Percentiles rank a stretch among this genome's conserved stretches.
phyloP scores from a whole-genome alignment of 352 stramenopile genomes.

The Phytophthora pseudosyringae region DNA sequence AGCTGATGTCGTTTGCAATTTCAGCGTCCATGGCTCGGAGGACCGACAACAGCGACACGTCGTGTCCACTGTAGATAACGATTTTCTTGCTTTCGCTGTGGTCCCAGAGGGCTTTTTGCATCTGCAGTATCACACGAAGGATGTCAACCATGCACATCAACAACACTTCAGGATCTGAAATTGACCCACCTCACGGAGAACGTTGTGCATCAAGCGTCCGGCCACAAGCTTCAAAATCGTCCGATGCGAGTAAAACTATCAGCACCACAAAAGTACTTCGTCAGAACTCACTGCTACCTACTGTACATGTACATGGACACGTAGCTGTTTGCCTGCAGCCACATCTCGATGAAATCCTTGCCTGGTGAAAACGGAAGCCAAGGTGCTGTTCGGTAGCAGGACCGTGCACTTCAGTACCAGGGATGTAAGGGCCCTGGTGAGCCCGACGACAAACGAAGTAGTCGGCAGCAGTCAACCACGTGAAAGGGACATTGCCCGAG shows the following conservation, averaged over 20 bases:
- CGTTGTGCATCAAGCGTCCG: conserved; percentile 64
- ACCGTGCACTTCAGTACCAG: conserved; percentile 53
- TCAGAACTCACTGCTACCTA: background rate
- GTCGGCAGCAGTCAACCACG: conserved; percentile 72
- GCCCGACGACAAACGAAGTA: conserved; percentile 79
- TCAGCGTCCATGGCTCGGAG: conserved; percentile 65
- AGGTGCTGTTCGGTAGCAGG: conserved; percentile 58
- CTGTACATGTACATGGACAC: too few species aligned
- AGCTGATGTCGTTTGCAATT: conserved; percentile 51
- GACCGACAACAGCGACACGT: conserved; percentile 80
- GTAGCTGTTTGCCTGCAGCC: background rate
- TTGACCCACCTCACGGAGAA: conserved; percentile 49
- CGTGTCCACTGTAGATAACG: conserved; percentile 84
- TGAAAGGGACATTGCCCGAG: conserved; percentile 48
- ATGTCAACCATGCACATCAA: conserved; percentile 1
- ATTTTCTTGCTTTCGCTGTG: conserved; percentile 57
- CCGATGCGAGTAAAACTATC: conserved; percentile 77
- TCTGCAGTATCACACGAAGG: conserved; percentile 29
- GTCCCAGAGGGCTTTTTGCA: conserved; percentile 46
- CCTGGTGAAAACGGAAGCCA: conserved; percentile 78
- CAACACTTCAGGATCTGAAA: background rate
- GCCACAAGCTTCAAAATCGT: conserved; percentile 73
- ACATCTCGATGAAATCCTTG: conserved; percentile 17
- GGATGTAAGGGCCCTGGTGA: conserved; percentile 57
- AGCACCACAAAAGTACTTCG: conserved; percentile 4